Conservation (phyloP, 2,329 filamentous ascomycete species). For the Apiospora malaysiana region DNA sequence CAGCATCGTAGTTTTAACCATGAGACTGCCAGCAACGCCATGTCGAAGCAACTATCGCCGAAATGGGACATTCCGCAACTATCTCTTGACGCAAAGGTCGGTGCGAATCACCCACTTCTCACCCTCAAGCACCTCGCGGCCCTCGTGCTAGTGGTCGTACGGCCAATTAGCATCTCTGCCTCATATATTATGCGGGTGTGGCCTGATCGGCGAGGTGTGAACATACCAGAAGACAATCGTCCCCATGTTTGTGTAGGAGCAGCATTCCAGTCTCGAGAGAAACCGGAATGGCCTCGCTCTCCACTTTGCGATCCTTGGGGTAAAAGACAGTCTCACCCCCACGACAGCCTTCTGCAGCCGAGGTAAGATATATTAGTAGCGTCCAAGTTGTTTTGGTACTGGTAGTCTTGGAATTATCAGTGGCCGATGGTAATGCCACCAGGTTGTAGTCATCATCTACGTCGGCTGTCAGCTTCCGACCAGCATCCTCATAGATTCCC, state of each 20-base stretch:
- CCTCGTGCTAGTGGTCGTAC: conserved; percentile 71
- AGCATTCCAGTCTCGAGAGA: conserved; percentile 83
- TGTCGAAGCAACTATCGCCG: background rate
- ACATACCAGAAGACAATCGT: conserved; percentile 78
- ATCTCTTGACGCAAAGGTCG: conserved; percentile 72
- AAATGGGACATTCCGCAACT: background rate
- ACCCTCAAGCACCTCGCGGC: conserved; percentile 75
- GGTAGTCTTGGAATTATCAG: conserved; percentile 39
- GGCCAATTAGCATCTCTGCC: background rate
- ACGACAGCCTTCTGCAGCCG: conserved; percentile 72
- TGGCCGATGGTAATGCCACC: conserved; percentile 59
- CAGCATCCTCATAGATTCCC: background rate
- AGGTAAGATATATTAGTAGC: conserved; percentile 84
- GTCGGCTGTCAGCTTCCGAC: background rate
- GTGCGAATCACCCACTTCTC: conserved; percentile 93
- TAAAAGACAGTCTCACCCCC: conserved; percentile 95
- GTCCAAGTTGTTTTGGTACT: conserved; percentile 87
- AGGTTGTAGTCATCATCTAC: conserved; percentile 83
- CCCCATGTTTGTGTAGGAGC: conserved; percentile 85
- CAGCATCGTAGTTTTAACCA: background rate
- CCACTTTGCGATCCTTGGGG: conserved; percentile 65
- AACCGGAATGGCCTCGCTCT: conserved; percentile 72
- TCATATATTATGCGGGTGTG: conserved; percentile 1
- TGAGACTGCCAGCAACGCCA: background rate
- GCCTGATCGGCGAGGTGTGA: background rate